Evolutionary conservation across 148 eudicot species (phyloP).

Genomic region (Rhododendron henanense): DNA sequence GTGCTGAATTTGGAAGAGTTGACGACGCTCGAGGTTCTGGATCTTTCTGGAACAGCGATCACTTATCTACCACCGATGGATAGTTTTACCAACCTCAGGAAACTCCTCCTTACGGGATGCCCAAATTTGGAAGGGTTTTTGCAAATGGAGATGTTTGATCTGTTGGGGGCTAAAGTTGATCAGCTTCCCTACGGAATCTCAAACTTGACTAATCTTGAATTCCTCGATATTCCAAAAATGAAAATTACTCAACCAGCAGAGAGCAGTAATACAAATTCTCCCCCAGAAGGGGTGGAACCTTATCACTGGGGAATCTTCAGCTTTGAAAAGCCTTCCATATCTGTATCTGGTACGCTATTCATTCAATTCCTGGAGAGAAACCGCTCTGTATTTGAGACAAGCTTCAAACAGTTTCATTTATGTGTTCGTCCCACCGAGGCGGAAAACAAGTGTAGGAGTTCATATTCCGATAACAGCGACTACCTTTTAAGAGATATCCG

Average conservation of each 20-base stretch:
- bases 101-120: constrained; percentile 19
- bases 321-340: constrained; percentile 2
- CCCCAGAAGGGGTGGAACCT: not conserved
- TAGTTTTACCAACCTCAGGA: constrained; percentile 4
- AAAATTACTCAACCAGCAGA: not conserved
- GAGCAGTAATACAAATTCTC: not conserved
- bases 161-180: not conserved
- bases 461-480: not conserved
- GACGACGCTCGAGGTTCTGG: constrained; percentile 24
- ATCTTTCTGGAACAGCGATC: constrained; percentile 29
- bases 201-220: constrained; percentile 20
- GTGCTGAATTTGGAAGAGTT: constrained; percentile 18
- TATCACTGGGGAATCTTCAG: constrained; percentile 3
- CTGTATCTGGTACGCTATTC: constrained; percentile 12
- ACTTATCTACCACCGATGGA: not conserved
- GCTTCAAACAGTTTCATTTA: constrained; percentile 18
- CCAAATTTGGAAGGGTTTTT: not conserved
- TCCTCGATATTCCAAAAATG: constrained; percentile 14
- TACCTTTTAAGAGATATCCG: no score
- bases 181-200: constrained; percentile 24
- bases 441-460: not conserved
- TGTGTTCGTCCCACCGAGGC: constrained; percentile 13
- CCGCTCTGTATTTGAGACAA: constrained; percentile 1
- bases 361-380: not conserved
- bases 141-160: not conserved